These are phyloP conservation scores for Tubosaeta brunneosetosa DNA, from an alignment of 768 basidiomycete species.

Conservation along the genomic window DNA sequence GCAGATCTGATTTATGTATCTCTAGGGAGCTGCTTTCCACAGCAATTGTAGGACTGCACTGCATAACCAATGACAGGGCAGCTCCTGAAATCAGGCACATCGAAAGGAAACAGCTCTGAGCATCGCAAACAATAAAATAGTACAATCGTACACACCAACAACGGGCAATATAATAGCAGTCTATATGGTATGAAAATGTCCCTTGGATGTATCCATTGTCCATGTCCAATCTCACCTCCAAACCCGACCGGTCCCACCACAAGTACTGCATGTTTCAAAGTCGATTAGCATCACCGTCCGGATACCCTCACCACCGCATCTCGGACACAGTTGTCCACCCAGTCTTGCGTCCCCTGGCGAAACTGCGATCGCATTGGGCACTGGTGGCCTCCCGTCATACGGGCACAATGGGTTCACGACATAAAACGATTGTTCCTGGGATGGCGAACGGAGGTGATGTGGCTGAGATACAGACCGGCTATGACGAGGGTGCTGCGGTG, in stretches of 20 bases:
- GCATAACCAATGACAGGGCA: no score
- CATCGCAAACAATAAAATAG: not conserved
- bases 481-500: constrained; percentile 10
- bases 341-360: constrained; percentile 64
- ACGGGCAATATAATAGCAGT: no score
- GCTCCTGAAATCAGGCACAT: no score
- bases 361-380: constrained; percentile 44
- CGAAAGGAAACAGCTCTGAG: not conserved
- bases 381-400: constrained; percentile 21
- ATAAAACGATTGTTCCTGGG: constrained; percentile 17
- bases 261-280: constrained; percentile 47
- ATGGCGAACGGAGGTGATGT: not conserved
- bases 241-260: constrained; percentile 61
- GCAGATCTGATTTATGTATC: no score
- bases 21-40: no score
- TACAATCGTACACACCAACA: not conserved
- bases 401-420: constrained; percentile 22
- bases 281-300: constrained; percentile 53
- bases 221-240: constrained; percentile 24
- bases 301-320: constrained; percentile 57
- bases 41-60: no score
- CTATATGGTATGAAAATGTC: not conserved
- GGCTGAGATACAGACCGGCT: constrained; percentile 21
- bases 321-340: constrained; percentile 62
- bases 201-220: not conserved